These are phyloP conservation scores for Conticribra weissflogii DNA, from an alignment of 108 stramenopile genomes.

Conservation along the genomic window DNA sequence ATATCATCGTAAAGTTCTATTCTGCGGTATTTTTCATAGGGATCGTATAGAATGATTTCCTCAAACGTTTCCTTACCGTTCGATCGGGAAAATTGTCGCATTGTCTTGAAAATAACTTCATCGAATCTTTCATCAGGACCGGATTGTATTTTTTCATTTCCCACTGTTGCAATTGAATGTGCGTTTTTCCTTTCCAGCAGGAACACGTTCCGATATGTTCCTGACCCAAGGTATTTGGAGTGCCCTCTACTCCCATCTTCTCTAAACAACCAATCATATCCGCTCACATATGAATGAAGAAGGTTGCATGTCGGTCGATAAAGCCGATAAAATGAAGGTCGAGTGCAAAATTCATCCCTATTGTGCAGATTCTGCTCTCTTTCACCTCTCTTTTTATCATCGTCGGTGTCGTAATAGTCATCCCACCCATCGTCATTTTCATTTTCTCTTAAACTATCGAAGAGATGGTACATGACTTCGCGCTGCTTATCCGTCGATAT, in stretches of 20 bases:
- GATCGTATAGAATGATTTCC: background rate
- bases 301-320: constrained; percentile 60
- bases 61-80: constrained; percentile 1
- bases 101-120: constrained; percentile 18
- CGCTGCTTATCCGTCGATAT: background rate
- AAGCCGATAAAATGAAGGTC: constrained; percentile 33
- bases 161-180: too few species aligned
- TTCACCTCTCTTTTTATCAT: constrained; percentile 28
- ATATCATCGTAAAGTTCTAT: constrained; percentile 21
- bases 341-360: constrained; percentile 39
- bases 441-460: background rate
- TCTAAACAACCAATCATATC: constrained; percentile 5
- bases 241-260: background rate
- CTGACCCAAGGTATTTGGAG: constrained; percentile 24
- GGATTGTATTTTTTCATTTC: background rate
- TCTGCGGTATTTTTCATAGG: background rate
- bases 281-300: constrained; percentile 33
- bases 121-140: background rate
- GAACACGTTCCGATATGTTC: constrained; percentile 60
- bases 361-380: constrained; percentile 21
- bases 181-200: constrained; percentile 17
- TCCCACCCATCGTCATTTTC: constrained; percentile 48
- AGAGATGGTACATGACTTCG: background rate
- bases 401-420: constrained; percentile 48
- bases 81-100: background rate